Evolutionary conservation across 2,329 filamentous ascomycete species (phyloP).

Genomic region (Endocalyx cinctus): DNA sequence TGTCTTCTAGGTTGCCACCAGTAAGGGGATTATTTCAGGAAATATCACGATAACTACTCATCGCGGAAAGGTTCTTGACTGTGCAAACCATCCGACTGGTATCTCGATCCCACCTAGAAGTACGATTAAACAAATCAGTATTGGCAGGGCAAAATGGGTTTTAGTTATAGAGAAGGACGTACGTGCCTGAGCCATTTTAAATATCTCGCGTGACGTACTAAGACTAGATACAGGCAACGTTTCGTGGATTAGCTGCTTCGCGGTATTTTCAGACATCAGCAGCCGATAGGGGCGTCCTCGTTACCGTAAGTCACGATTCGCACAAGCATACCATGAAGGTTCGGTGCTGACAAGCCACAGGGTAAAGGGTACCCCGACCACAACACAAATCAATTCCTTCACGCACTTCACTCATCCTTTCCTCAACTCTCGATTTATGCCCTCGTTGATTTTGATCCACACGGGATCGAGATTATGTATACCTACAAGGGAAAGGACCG

Average conservation of each 20-base stretch:
- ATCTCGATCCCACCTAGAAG: conserved; percentile 45
- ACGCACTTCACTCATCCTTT: conserved; percentile 41
- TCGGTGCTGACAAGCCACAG: no score
- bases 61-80: not conserved
- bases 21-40: not conserved
- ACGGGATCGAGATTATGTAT: conserved; percentile 68
- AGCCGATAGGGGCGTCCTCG: conserved; percentile 55
- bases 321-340: no score
- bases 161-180: conserved; percentile 79
- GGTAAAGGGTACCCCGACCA: conserved; percentile 82
- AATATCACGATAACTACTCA: not conserved
- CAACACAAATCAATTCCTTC: conserved; percentile 61
- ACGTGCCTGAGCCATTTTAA: conserved; percentile 11
- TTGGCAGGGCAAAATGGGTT: conserved; percentile 55
- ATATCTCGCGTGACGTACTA: no score
- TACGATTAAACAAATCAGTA: conserved; percentile 44
- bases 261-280: conserved; percentile 47
- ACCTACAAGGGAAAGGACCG: conserved; percentile 68
- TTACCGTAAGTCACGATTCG: conserved; percentile 65
- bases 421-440: conserved; percentile 54
- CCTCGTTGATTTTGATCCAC: conserved; percentile 71
- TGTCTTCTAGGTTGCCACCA: no score
- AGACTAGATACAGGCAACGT: no score
- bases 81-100: not conserved
- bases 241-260: conserved; percentile 59